Conservation (phyloP, 805 yeast genomes). For the Metschnikowia lachancei region DNA sequence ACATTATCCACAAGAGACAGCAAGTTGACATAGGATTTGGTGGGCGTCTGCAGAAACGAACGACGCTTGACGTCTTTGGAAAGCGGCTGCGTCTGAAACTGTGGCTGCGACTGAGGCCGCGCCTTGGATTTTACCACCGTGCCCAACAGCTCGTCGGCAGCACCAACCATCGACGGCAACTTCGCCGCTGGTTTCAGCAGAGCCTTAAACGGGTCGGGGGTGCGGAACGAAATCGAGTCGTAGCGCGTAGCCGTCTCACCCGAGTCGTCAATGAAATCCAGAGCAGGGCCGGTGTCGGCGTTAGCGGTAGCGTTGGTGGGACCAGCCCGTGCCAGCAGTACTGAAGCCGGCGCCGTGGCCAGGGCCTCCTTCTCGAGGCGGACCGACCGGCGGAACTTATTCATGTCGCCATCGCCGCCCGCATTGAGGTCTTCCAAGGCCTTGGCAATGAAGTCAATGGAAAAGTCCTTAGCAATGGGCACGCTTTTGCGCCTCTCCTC, state of each 20-base stretch:
- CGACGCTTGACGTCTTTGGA: constrained; percentile 16
- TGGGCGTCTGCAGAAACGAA: constrained; percentile 32
- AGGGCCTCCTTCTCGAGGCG: constrained; percentile 16
- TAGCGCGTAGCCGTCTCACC: constrained; percentile 38
- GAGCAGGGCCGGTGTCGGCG: constrained; percentile 17
- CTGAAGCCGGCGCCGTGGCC: background rate
- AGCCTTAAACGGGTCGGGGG: constrained; percentile 2
- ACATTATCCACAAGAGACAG: constrained; percentile 27
- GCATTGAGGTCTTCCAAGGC: constrained; percentile 44
- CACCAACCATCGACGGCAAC: background rate
- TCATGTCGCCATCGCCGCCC: constrained; percentile 46
- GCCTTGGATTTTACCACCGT: constrained; percentile 12
- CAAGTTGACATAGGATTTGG: constrained; percentile 34
- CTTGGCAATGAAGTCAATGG: constrained; percentile 45
- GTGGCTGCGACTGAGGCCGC: background rate
- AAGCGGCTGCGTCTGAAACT: too few relatives aligned
- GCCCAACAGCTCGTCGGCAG: constrained; percentile 8
- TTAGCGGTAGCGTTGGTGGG: too few relatives aligned
- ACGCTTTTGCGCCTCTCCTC: constrained; percentile 18
- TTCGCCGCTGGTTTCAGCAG: background rate
- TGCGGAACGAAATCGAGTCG: constrained; percentile 29
- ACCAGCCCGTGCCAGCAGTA: too few relatives aligned
- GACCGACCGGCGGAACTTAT: constrained; percentile 39
- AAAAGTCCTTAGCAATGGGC: constrained; percentile 42
- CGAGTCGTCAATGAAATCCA: constrained; percentile 36